Base-by-base conservation (phyloP, 371 early-diverging fungal species). In the Mucor indicus region DNA sequence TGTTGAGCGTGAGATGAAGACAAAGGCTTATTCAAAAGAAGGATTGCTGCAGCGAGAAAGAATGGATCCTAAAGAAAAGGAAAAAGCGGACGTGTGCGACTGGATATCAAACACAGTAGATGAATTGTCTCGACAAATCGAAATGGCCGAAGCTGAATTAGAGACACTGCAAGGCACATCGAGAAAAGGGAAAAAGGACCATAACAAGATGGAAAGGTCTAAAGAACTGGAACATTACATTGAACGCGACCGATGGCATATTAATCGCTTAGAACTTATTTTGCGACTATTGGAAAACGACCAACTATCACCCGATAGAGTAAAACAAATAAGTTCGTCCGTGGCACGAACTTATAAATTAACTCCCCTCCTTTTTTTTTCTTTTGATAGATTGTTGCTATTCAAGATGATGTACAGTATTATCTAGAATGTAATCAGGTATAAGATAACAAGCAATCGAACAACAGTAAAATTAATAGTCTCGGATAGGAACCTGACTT, bases 1-100 rank as follows among this genome's bases (percentile, higher is more conserved):
- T 1, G 83, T 85, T 33, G 98, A 98, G 64, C 92, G 93, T 67
- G 98, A 97, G 64, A 92, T 98, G 83, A 98, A 98, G 71, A 95
- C 96, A 44, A 98, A 98, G 64, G 95, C 96, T 2, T 98, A 82
- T 62, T 95, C 96, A 27, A 91, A 96, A 68, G 98, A 96, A 67
- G 98, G 98, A n/a, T 64, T 98, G 33, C 60, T 75, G 44, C 86
- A 84, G 50, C 76, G 86, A 39, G 81, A 80, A 42, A 89, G 85
- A 58, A 60, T 96, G 59, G 98, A 98, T 72, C 98, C 98, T 1
- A 83, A 86, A 64, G 96, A 95, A 56, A 87, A 87, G 57, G 91
- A 93, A 60, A 94, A 93, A 55, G 72, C 77, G 30, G 93, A 95
- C 35, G 62, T 87, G 11, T 80, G 84, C 44, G 81, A 85, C 9